phyloP scores from a whole-genome alignment of 2,329 filamentous ascomycete genomes.

The Phialemoniopsis sp. region DNA sequence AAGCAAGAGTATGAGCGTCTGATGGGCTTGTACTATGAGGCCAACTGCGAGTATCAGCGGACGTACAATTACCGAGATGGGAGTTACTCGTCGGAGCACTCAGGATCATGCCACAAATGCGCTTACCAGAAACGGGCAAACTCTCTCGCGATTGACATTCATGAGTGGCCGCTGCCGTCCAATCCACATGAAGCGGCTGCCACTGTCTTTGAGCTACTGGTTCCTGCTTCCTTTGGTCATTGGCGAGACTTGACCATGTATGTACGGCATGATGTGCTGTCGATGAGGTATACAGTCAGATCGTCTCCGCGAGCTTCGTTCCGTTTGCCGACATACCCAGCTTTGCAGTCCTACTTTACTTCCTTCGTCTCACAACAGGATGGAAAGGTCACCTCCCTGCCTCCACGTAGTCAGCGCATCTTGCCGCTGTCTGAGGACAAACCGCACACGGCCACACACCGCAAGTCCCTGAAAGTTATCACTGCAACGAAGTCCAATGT shows the following conservation, averaged over 20 bases:
- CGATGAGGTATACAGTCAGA: no score
- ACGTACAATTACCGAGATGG: neutral
- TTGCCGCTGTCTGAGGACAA: slow-evolving; percentile 28
- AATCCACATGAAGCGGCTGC: slow-evolving; percentile 27
- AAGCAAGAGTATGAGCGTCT: slow-evolving; percentile 21
- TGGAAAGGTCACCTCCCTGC: no score
- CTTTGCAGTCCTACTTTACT: no score
- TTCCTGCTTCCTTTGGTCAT: slow-evolving; percentile 30
- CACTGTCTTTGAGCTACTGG: slow-evolving; percentile 46
- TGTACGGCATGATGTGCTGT: slow-evolving; percentile 34
- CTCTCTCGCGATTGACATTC: slow-evolving; percentile 34
- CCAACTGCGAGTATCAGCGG: slow-evolving; percentile 4
- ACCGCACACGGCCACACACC: slow-evolving; percentile 28
- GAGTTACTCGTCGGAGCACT: neutral
- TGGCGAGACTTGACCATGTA: slow-evolving; percentile 47
- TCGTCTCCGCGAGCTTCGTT: no score
- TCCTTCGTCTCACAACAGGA: no score
- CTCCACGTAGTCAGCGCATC: slow-evolving; percentile 14
- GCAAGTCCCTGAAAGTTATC: slow-evolving; percentile 15
- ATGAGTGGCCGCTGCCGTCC: slow-evolving; percentile 53
- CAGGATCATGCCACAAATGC: slow-evolving; percentile 30
- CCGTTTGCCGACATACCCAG: no score
- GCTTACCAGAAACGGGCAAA: slow-evolving; percentile 20
- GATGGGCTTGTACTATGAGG: slow-evolving; percentile 6
- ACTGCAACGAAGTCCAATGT: slow-evolving; percentile 25